A percentile compares a stretch with the other conserved stretches of the same genome.
Evolutionary conservation across 2,329 filamentous ascomycete species (phyloP).

Genomic region (Cladophialophora yegresii): DNA sequence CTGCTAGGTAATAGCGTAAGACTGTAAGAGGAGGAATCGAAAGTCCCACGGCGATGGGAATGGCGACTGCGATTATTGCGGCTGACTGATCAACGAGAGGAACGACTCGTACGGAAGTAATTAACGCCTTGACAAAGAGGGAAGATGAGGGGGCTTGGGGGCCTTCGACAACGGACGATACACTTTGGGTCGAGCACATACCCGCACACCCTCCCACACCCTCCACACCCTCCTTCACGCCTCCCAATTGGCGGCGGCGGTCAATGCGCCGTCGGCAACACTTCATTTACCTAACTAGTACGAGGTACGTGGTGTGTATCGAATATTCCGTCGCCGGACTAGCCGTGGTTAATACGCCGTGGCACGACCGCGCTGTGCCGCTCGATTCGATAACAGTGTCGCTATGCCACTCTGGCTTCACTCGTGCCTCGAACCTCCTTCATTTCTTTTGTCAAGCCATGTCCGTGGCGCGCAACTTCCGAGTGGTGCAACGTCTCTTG

Average conservation of each 20-base stretch:
- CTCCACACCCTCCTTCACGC: neutral
- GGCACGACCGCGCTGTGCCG: neutral
- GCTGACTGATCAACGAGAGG: slow-evolving; percentile 7
- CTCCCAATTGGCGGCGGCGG: slow-evolving; percentile 5
- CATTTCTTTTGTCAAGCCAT: neutral
- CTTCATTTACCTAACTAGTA: neutral
- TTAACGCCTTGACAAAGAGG: neutral
- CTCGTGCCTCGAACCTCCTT: too few species aligned
- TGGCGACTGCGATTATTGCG: slow-evolving; percentile 9
- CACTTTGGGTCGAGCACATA: neutral
- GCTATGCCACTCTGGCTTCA: neutral
- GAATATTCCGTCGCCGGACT: neutral
- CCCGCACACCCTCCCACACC: neutral
- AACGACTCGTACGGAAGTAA: too few species aligned
- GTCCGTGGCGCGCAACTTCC: neutral
- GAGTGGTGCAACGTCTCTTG: slow-evolving; percentile 8
- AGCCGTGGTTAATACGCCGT: neutral
- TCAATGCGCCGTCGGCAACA: neutral
- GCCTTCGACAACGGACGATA: neutral
- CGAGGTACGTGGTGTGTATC: neutral
- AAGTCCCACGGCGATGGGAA: neutral
- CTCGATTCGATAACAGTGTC: slow-evolving; percentile 5
- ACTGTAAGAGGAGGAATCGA: neutral
- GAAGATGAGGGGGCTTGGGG: slow-evolving; percentile 1
- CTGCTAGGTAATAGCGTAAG: neutral